These are phyloP conservation scores for Elsinoe australis DNA, from an alignment of 2,329 filamentous ascomycete genomes.

Conservation along the genomic window DNA sequence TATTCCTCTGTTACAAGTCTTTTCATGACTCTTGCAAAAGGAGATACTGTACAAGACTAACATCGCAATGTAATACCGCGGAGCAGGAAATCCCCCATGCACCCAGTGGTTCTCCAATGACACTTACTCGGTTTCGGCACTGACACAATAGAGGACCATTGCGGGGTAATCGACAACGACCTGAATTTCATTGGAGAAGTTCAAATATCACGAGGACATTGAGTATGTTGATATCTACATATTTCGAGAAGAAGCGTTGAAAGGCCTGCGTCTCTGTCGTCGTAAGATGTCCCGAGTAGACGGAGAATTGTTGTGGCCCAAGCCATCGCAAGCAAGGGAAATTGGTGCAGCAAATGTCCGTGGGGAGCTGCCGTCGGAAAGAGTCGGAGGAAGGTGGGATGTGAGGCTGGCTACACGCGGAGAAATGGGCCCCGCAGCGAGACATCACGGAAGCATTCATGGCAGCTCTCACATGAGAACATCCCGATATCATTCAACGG, in stretches of 20 bases:
- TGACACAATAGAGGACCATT: neutral
- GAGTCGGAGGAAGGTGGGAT: slow-evolving; percentile 1
- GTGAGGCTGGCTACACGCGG: slow-evolving; percentile 14
- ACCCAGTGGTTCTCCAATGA: neutral
- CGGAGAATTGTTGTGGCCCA: slow-evolving; percentile 11
- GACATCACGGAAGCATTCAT: slow-evolving; percentile 4
- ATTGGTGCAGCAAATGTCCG: neutral
- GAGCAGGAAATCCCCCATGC: slow-evolving; percentile 7
- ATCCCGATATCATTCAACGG: slow-evolving; percentile 14
- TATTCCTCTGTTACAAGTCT: too few relatives aligned
- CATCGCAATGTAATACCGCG: too few relatives aligned
- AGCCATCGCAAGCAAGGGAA: neutral
- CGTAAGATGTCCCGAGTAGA: neutral
- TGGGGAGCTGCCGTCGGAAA: slow-evolving; percentile 6
- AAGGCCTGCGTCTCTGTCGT: neutral
- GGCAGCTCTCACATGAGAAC: slow-evolving; percentile 10
- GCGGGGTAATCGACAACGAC: neutral
- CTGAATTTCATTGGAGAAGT: too few relatives aligned
- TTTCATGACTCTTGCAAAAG: too few relatives aligned
- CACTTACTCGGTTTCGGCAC: neutral
- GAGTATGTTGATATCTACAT: neutral
- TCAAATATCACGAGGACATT: neutral
- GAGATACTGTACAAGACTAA: too few relatives aligned
- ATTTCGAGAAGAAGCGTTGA: neutral
- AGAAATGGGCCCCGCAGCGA: slow-evolving; percentile 16